Percentiles rank a stretch among this genome's conserved stretches.
phyloP scores from a whole-genome alignment of 345 rosid genomes.

The Anacardium occidentale region DNA sequence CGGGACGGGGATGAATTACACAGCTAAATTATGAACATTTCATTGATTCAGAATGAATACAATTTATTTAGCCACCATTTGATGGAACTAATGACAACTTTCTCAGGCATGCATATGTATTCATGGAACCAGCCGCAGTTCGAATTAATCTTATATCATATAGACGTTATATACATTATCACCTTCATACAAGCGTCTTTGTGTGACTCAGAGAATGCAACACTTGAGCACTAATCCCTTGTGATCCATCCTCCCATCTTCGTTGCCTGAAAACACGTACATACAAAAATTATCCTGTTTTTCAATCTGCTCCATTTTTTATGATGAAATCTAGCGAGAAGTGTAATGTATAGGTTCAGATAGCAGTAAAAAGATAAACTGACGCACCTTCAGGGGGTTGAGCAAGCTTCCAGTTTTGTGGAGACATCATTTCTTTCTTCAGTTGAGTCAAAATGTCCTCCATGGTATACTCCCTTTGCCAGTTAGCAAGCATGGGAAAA shows the following conservation, averaged over 20 bases:
- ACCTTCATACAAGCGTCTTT: slow-evolving; percentile 12
- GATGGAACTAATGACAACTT: slow-evolving; percentile 23
- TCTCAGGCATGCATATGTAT: slow-evolving; percentile 21
- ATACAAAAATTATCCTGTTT: no score
- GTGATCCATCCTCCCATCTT: slow-evolving; percentile 79
- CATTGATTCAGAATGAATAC: slow-evolving; percentile 10
- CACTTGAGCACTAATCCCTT: slow-evolving; percentile 76
- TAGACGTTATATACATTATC: slow-evolving; percentile 37
- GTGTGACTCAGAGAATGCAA: slow-evolving; percentile 55
- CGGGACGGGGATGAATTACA: slow-evolving; percentile 1
- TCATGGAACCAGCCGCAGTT: slow-evolving; percentile 22
- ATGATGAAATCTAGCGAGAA: not conserved
- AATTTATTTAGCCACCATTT: slow-evolving; percentile 39
- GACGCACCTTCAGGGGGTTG: slow-evolving; percentile 79
- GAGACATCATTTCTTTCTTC: slow-evolving; percentile 80
- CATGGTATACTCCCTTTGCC: slow-evolving; percentile 73
- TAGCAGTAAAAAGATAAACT: not conserved
- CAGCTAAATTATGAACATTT: slow-evolving; percentile 5
- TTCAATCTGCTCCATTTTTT: no score
- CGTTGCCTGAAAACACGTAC: slow-evolving; percentile 60
- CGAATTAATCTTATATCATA: slow-evolving; percentile 18
- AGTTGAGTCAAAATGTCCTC: slow-evolving; percentile 66
- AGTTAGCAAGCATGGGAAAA: slow-evolving; percentile 67
- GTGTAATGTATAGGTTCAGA: not conserved
- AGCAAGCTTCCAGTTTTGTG: slow-evolving; percentile 70